Base-by-base conservation (phyloP, 495 filamentous ascomycete species). In the Saxispiralis lemnorum region DNA sequence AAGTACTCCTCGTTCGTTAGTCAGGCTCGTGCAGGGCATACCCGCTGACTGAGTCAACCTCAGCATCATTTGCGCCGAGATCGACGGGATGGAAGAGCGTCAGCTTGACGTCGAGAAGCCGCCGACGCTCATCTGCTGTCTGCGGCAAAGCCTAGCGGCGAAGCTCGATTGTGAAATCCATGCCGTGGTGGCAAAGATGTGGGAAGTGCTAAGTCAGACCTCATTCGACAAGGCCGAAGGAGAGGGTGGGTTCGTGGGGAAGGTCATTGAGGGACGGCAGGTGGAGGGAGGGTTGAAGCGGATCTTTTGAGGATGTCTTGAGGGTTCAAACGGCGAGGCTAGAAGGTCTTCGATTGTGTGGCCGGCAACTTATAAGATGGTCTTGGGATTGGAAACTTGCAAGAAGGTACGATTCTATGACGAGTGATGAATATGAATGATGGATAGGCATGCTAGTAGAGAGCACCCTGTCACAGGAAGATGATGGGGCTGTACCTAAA, bases 171-270 rank as follows among this genome's bases (percentile, higher is more conserved):
- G 16, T 19, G 9, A 17, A 1, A 13, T 24, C 7, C 6, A 12
- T 1, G 9, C 33, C 24, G 30, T 33, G 2, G 46, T 35, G 40
- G 20, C 7, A 6, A 44, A 28, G 40, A 49, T 49, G 46, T 49
- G 46, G 46, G 32, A 39, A 18, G 17, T 44, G 6, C 28, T 49
- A 6, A 36, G 9, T n/a, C 16, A 28, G 9, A 49, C 41, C 9
- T 24, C 1, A 6, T 49, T 39, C 21, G 46, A 44, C 41, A 12
- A 7, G 18, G 17, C 39, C 12, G 28, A 31, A 6, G 28, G 40
- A 15, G 44, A 33, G 17, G 21, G 20, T 5, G 31, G n/a, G 40
- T 34, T 42, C 21, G 32, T 42, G 39, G 39, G 7, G n/a, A 40
- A 15, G 19, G 6, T 46, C 21, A 16, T 46, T 6, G 20, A 14